phyloP scores from a whole-genome alignment of 1,284 basidiomycete species.

The Cyathus olla region DNA sequence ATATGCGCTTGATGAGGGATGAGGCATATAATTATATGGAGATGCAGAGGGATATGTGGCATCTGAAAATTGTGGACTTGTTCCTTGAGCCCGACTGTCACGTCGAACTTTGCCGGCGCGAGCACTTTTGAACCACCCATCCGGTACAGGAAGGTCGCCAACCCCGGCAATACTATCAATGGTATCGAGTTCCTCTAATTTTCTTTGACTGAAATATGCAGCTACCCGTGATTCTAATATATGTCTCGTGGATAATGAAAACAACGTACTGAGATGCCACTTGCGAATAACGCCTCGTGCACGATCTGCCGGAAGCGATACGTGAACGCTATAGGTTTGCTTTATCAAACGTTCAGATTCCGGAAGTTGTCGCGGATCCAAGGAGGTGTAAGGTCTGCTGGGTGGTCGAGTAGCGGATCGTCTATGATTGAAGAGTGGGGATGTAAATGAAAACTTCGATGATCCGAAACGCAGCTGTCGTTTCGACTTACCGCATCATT shows the following conservation, averaged over 20 bases:
- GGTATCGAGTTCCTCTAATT: slow-evolving; percentile 72
- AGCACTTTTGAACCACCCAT: slow-evolving; percentile 82
- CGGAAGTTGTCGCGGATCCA: slow-evolving; percentile 49
- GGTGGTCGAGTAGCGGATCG: slow-evolving; percentile 24
- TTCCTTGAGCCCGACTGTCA: slow-evolving; percentile 52
- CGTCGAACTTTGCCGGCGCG: slow-evolving; percentile 73
- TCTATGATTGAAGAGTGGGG: slow-evolving; percentile 7
- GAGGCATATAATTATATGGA: slow-evolving; percentile 12
- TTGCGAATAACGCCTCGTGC: slow-evolving; percentile 74
- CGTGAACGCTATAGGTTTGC: slow-evolving; percentile 86
- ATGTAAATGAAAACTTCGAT: neutral
- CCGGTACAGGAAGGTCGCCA: slow-evolving; percentile 73
- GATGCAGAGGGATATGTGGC: slow-evolving; percentile 23
- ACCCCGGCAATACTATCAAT: slow-evolving; percentile 75
- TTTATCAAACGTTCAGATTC: slow-evolving; percentile 77
- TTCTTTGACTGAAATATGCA: slow-evolving; percentile 84
- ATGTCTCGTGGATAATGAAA: slow-evolving; percentile 11
- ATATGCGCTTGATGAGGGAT: slow-evolving; percentile 21
- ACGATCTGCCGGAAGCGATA: slow-evolving; percentile 75
- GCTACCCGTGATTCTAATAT: slow-evolving; percentile 50
- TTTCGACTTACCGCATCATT: slow-evolving; percentile 67
- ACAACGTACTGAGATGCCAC: slow-evolving; percentile 82
- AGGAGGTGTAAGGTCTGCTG: slow-evolving; percentile 36
- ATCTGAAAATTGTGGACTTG: slow-evolving; percentile 28
- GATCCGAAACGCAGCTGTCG: neutral